Evolutionary conservation across 2,329 filamentous ascomycete species (phyloP).

Genomic region (Hypoxylon sp.): DNA sequence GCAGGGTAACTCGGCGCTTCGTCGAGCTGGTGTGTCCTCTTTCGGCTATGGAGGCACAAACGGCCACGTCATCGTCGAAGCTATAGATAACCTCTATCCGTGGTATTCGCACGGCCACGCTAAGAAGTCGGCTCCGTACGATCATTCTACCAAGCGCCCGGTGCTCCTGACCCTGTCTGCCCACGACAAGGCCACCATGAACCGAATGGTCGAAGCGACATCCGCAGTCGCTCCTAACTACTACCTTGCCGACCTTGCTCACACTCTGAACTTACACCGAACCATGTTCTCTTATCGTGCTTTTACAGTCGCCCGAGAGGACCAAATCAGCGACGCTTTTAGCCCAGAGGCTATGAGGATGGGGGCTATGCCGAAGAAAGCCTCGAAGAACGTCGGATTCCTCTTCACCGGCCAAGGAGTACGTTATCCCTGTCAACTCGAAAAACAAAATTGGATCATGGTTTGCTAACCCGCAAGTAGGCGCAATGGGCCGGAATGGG

Average conservation of each 20-base stretch:
- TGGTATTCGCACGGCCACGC: neutral
- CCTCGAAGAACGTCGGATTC: neutral
- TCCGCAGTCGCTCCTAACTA: neutral
- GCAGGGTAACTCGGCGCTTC: neutral
- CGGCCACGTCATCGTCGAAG: conserved; percentile 42
- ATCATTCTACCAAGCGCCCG: neutral
- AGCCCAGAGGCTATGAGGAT: neutral
- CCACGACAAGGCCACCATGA: neutral
- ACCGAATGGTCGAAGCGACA: neutral
- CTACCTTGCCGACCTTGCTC: neutral
- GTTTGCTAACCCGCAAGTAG: neutral
- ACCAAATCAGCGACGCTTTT: neutral
- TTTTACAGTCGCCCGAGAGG: neutral
- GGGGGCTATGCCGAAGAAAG: neutral
- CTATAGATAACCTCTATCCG: conserved; percentile 29
- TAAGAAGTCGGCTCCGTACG: neutral
- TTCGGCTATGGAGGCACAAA: conserved; percentile 46
- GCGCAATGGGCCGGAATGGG: neutral
- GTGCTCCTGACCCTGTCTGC: neutral
- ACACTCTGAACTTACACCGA: neutral
- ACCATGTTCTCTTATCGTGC: neutral
- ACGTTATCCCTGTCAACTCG: neutral
- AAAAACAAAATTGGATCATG: neutral
- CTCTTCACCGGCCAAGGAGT: neutral
- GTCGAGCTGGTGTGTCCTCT: conserved; percentile 40